phyloP scores from a whole-genome alignment of 345 rosid species.

The Hirschfeldia incana region DNA sequence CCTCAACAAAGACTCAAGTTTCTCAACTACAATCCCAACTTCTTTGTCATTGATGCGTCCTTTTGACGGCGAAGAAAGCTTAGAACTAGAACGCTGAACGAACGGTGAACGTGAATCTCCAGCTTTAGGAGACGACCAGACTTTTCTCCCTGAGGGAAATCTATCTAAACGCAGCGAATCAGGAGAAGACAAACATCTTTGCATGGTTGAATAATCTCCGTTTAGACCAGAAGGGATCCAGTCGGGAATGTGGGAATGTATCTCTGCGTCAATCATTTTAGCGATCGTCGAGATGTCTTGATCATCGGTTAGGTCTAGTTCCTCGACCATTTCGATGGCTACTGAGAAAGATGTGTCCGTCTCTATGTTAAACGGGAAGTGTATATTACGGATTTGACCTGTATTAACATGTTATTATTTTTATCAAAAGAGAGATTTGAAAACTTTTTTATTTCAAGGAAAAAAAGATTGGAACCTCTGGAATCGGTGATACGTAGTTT shows the following conservation, averaged over 20 bases:
- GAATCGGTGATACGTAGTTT: conserved; percentile 85
- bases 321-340: conserved; percentile 95
- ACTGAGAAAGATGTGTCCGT: conserved; percentile 86
- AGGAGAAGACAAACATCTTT: conserved; percentile 40
- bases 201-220: conserved; percentile 32
- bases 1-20: conserved; percentile 59
- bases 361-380: conserved; percentile 88
- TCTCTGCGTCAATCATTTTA: conserved; percentile 76
- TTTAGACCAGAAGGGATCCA: conserved; percentile 55
- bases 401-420: not conserved
- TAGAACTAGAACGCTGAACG: conserved; percentile 23
- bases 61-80: conserved; percentile 13
- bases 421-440: not conserved
- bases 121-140: conserved; percentile 79
- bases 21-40: conserved; percentile 43
- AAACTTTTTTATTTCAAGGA: not conserved
- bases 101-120: conserved; percentile 47
- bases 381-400: conserved; percentile 89
- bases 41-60: conserved; percentile 34
- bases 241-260: conserved; percentile 64
- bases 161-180: conserved; percentile 58
- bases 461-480: conserved; percentile 54
- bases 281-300: conserved; percentile 80
- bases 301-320: conserved; percentile 84
- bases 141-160: conserved; percentile 81